phyloP scores from a whole-genome alignment of 2,329 filamentous ascomycete species.

The Venturia effusa region DNA sequence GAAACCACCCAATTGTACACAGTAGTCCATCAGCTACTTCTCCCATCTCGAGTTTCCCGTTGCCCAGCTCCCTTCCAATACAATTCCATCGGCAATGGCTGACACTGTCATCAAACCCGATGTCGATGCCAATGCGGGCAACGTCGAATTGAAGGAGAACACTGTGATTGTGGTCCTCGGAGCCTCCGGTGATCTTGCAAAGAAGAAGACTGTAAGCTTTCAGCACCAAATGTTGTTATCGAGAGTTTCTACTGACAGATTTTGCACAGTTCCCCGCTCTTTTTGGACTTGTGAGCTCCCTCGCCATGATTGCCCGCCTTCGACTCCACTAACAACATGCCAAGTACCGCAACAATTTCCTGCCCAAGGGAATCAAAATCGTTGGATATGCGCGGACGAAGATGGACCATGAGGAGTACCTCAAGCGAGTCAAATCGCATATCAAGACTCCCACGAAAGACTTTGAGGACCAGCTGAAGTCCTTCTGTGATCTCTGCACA shows the following conservation, averaged over 20 bases:
- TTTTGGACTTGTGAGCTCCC: conserved; percentile 77
- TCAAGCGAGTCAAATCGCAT: conserved; percentile 89
- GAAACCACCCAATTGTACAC: background rate
- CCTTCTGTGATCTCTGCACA: conserved; percentile 79
- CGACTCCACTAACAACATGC: background rate
- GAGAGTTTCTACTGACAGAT: conserved; percentile 16
- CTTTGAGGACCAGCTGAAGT: conserved; percentile 85
- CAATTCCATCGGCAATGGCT: conserved; percentile 29
- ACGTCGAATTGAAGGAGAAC: conserved; percentile 95
- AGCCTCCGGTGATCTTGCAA: conserved; percentile 92
- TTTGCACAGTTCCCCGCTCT: conserved; percentile 76
- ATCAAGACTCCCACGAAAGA: conserved; percentile 99
- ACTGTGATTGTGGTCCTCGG: conserved; percentile 84
- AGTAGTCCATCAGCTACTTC: background rate
- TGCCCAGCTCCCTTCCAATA: background rate
- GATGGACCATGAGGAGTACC: conserved; percentile 96
- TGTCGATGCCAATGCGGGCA: conserved; percentile 41
- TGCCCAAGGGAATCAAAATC: conserved; percentile 90
- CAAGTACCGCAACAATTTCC: conserved; percentile 98
- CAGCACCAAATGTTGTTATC: background rate
- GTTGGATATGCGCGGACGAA: conserved; percentile 98
- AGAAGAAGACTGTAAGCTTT: conserved; percentile 90
- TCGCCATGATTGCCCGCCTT: conserved; percentile 10
- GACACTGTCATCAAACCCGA: conserved; percentile 36
- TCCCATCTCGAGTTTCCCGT: background rate